A percentile compares a stretch with the other conserved stretches of the same genome.
phyloP scores from a whole-genome alignment of 495 filamentous ascomycete species.

The Tuber indicum region DNA sequence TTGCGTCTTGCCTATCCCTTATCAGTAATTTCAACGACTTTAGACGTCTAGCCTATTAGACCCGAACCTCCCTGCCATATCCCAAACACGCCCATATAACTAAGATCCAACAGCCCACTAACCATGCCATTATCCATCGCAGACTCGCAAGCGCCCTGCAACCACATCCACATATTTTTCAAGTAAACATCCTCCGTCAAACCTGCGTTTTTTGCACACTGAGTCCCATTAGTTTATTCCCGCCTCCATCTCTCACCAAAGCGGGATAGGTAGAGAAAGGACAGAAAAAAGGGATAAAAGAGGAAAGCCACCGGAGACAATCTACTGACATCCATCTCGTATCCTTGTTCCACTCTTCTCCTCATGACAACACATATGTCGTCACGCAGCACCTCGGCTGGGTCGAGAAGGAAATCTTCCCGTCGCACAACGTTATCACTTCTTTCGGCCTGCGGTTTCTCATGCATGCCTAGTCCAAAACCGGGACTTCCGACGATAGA shows the following conservation, averaged over 20 bases:
- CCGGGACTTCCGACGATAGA: constrained; percentile 18
- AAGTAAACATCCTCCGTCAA: constrained; percentile 31
- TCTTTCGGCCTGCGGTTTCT: constrained; percentile 15
- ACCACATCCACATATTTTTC: constrained; percentile 36
- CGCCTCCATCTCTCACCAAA: background rate
- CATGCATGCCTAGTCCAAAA: constrained; percentile 24
- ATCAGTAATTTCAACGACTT: background rate
- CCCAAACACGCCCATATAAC: constrained; percentile 72
- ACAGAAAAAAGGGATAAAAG: background rate
- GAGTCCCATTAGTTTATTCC: constrained; percentile 1
- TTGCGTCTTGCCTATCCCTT: constrained; percentile 5
- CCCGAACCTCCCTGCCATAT: constrained; percentile 75
- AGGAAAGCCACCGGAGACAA: background rate
- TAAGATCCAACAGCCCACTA: constrained; percentile 66
- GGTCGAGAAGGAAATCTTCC: constrained; percentile 38
- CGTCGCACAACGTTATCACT: constrained; percentile 29
- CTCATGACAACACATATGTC: constrained; percentile 39
- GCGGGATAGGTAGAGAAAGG: background rate
- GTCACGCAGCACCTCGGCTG: constrained; percentile 28
- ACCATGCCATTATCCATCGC: constrained; percentile 68
- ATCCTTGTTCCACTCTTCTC: constrained; percentile 30
- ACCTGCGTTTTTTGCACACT: constrained; percentile 22
- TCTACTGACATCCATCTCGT: constrained; percentile 29
- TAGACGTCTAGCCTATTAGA: constrained; percentile 27
- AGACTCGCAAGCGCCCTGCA: constrained; percentile 56